Evolutionary conservation across 208 protist species (phyloP), one percentile per base, ranked within the genome.

Genomic region (Lotmaria passim): DNA sequence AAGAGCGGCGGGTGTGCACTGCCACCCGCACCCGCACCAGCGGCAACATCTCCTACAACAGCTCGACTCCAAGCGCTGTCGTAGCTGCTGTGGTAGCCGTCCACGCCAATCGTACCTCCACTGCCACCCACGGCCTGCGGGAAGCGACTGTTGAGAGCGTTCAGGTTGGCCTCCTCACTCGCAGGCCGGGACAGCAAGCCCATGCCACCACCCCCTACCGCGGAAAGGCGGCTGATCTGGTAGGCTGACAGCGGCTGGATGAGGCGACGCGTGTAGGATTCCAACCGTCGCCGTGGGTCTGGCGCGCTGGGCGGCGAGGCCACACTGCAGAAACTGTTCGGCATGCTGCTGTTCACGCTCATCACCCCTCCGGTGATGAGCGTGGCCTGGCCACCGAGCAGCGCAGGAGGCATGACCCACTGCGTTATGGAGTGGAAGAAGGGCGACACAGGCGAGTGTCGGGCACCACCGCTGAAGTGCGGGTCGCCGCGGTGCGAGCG

Each of bases 301-400:
- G 26, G 47, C 38, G 62, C 50, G 36, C 50, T 56, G 15, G 62
- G 62, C 11, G 50, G 50, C 15, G 62, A 57, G 14, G 50, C 47
- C 47, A 59, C 30, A 48, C 61, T 67, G 62, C 10, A 68, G 38
- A 68, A 3, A 34, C 62, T 68, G 47, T 34, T 43, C 0, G 14
- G 36, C 6, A 58, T 48, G 62, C 62, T 68, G 50, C 62, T 57
- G 26, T 44, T 46, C 28, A 61, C 52, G 43, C 61, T 75, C 7
- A 48, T 34, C 52, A 69, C 21, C 11, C 70, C 61, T 28, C 53
- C 58, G 30, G 36, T 55, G 30, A 30, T 55, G 30, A 31, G 53
- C 3, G 30, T 17, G 11, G 7, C 30, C 19, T 39, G 44, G 24
- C 30, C 31, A 3, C 59, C 44, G 7, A 44, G 31, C 28, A 59